These are phyloP conservation scores for Caryopteris hybrid DNA, from an alignment of 305 asterid genomes.

Conservation along the genomic window DNA sequence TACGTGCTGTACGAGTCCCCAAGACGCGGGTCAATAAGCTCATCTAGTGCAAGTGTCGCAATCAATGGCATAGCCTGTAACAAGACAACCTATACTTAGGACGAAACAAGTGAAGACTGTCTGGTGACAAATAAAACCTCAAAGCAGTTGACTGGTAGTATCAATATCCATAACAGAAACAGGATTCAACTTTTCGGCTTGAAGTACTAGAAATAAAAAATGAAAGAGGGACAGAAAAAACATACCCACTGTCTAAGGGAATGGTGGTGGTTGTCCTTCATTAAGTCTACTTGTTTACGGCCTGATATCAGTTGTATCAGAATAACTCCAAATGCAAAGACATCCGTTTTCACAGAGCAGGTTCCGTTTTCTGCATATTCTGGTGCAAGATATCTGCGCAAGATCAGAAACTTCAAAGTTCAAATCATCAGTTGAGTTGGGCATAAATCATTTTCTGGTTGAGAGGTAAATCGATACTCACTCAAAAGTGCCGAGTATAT, in stretches of 20 bases:
- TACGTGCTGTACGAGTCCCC: constrained; percentile 35
- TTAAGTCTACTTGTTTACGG: constrained; percentile 25
- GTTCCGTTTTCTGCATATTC: constrained; percentile 35
- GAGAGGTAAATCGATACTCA: constrained; percentile 14
- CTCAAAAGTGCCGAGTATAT: constrained; percentile 27
- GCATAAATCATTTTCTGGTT: neutral
- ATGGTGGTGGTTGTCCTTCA: constrained; percentile 20
- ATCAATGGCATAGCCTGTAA: constrained; percentile 50
- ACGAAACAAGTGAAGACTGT: neutral
- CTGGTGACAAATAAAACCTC: neutral
- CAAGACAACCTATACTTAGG: neutral
- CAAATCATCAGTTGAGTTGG: neutral
- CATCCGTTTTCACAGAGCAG: constrained; percentile 39
- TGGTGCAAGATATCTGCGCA: constrained; percentile 45
- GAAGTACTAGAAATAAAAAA: neutral
- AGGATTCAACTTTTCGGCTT: neutral
- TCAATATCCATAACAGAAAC: neutral
- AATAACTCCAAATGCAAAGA: constrained; percentile 43
- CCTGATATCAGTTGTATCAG: constrained; percentile 51
- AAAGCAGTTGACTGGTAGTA: neutral
- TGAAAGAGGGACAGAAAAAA: neutral
- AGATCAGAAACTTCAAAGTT: neutral
- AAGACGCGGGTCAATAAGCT: constrained; percentile 47
- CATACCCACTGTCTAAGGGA: constrained; percentile 46
- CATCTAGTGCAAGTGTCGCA: constrained; percentile 23